Evolutionary conservation across 2,329 filamentous ascomycete species (phyloP), one percentile per base, ranked within the genome.

Genomic region (Paracoccidioides brasiliensis): DNA sequence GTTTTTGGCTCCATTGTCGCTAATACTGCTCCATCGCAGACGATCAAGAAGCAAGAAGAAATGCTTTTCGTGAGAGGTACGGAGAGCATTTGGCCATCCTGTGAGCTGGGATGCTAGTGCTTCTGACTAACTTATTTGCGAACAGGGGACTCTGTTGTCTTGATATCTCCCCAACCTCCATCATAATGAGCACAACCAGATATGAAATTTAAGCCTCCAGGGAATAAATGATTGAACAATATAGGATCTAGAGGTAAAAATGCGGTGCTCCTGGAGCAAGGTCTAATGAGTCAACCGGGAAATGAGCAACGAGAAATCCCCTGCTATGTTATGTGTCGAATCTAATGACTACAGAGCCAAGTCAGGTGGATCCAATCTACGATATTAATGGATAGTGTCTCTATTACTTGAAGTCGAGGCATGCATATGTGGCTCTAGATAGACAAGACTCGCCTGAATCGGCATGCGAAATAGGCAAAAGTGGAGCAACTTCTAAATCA

Each of bases 21-120:
- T 52, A 15, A 52, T 37, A 41, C 14, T 5, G 2, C 6, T 10
- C 62, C 77, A 62, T 28, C 53, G 12, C 60, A 95, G 87, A 95
- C 90, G 12, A 83, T 93, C 60, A 95, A 91, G 75, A 95, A 95
- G 74, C 94, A 96, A 72, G 94, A 90, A 45, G 93, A 97, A 70
- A 98, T 98, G 93, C 76, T 98, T 22, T 98, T 98, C 70, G 91
- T 98, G 57, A 80, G 93, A 87, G 91, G 90, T 91, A 74, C 60
- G 80, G 71, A 4, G 14, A 41, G 15, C n/a, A 14, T 28, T 32
- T 3, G 37, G 6, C 33, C 12, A n/a, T 40, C 1, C n/a, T 40
- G 4, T 12, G 2, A n/a, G 12, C 32, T 0, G 4, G 5, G 2
- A 8, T n/a, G 22, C 22, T 10, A 32, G 68, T 56, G 68, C 67